Evolutionary conservation across 2,329 filamentous ascomycete species (phyloP).

Genomic region (Epichloe amarillans): DNA sequence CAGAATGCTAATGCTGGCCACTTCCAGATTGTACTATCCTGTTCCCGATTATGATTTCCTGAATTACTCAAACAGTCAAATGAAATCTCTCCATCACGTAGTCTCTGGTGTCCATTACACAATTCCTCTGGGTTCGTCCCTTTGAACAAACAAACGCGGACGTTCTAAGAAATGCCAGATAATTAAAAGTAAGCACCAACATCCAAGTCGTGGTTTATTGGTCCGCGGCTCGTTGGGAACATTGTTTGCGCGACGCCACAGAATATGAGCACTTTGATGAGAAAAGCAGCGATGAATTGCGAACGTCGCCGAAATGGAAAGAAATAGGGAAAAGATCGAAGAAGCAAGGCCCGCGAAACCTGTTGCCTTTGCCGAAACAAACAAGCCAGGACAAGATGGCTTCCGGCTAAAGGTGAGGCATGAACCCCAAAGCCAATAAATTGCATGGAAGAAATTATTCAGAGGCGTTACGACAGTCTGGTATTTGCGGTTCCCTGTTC

Average conservation of each 20-base stretch:
- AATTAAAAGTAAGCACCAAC: background rate
- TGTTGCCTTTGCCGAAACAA: background rate
- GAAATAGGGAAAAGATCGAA: background rate
- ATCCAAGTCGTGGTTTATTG: background rate
- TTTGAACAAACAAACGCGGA: background rate
- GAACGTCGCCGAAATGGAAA: background rate
- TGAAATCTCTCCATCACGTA: background rate
- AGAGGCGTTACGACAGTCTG: background rate
- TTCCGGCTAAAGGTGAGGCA: background rate
- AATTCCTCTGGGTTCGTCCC: too few species aligned
- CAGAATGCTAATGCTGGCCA: background rate
- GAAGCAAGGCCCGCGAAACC: background rate
- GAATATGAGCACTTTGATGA: background rate
- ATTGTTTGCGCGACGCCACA: background rate
- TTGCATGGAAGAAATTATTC: background rate
- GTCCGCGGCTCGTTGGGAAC: background rate
- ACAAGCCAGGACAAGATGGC: background rate
- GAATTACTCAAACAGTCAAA: constrained; percentile 3
- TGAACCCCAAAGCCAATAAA: background rate
- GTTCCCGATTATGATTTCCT: constrained; percentile 4
- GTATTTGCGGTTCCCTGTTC: background rate
- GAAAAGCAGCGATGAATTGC: background rate
- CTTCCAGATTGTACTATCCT: constrained; percentile 2
- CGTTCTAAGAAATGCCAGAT: background rate
- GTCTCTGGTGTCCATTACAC: background rate